phyloP scores from a whole-genome alignment of 805 yeast species.

The Saccharomycopsis capsularis region DNA sequence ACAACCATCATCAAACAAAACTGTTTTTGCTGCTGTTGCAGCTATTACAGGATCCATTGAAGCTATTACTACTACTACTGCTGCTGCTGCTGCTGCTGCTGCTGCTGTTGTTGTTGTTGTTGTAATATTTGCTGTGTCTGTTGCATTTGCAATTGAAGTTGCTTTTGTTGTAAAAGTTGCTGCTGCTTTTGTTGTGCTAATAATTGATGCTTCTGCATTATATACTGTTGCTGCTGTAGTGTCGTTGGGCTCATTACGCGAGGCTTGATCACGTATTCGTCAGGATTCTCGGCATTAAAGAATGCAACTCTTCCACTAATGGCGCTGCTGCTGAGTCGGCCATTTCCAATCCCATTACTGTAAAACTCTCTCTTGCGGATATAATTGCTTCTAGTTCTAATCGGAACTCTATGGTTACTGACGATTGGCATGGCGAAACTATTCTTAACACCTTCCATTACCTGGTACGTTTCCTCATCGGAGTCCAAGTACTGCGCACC shows the following conservation, averaged over 20 bases:
- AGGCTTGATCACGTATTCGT: conserved; percentile 52
- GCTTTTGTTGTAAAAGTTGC: conserved; percentile 21
- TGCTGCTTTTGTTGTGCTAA: conserved; percentile 13
- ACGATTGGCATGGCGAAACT: conserved; percentile 82
- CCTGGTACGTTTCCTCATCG: conserved; percentile 89
- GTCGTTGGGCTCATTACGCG: conserved; percentile 33
- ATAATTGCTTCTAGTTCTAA: conserved; percentile 62
- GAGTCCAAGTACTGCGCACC: conserved; percentile 54
- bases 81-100: conserved; percentile 9
- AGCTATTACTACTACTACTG: no score
- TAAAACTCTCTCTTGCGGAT: conserved; percentile 88
- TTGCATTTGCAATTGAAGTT: conserved; percentile 16
- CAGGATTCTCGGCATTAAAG: conserved; percentile 63
- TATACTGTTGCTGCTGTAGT: conserved; percentile 20
- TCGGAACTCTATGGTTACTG: conserved; percentile 61
- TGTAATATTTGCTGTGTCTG: conserved; percentile 21
- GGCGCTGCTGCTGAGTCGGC: conserved; percentile 14
- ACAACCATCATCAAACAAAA: no score
- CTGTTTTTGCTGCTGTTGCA: neutral
- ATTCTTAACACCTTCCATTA: conserved; percentile 78
- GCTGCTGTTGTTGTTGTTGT: conserved; percentile 27
- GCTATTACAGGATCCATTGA: neutral
- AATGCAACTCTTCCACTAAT: conserved; percentile 74
- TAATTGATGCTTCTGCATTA: conserved; percentile 9
- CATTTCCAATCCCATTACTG: conserved; percentile 58